Evolutionary conservation across 208 protist species (phyloP).

Genomic region (Acanthamoeba culbertsoni): DNA sequence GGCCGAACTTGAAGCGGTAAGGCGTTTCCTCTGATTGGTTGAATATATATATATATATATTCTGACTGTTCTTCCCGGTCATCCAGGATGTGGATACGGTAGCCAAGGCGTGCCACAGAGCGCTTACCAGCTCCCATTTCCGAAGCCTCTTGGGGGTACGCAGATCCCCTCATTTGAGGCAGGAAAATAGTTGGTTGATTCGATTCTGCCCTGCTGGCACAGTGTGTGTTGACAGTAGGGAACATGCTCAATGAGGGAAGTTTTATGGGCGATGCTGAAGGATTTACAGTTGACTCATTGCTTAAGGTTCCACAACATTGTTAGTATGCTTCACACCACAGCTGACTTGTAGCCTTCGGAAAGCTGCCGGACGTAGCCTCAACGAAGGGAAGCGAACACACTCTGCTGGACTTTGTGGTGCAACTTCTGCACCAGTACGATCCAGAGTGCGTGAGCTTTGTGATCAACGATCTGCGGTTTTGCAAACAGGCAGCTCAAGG

Average conservation of each 20-base stretch:
- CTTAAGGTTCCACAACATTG: background rate
- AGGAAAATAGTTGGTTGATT: background rate
- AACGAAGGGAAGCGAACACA: background rate
- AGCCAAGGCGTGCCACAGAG: too few species aligned
- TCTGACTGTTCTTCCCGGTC: too few species aligned
- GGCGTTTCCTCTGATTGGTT: background rate
- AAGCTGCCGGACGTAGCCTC: slow-evolving; percentile 3
- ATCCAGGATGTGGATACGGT: too few species aligned
- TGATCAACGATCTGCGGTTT: background rate
- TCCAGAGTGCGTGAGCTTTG: background rate
- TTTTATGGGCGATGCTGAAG: slow-evolving; percentile 31
- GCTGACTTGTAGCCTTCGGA: background rate
- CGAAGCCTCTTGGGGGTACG: too few species aligned
- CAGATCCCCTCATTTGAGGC: too few species aligned
- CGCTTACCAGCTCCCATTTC: too few species aligned
- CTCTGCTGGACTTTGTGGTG: background rate
- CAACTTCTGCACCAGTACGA: background rate
- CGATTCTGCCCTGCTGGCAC: background rate
- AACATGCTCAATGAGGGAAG: slow-evolving; percentile 46
- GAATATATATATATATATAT: too few species aligned
- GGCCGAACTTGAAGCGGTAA: background rate
- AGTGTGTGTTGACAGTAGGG: background rate
- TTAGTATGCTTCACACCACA: background rate
- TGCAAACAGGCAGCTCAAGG: background rate
- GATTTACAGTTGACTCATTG: slow-evolving; percentile 10